A percentile compares a stretch with the other conserved stretches of the same genome.
Evolutionary conservation across 2,329 filamentous ascomycete species (phyloP).

Genomic region (Fusarium beomiforme): DNA sequence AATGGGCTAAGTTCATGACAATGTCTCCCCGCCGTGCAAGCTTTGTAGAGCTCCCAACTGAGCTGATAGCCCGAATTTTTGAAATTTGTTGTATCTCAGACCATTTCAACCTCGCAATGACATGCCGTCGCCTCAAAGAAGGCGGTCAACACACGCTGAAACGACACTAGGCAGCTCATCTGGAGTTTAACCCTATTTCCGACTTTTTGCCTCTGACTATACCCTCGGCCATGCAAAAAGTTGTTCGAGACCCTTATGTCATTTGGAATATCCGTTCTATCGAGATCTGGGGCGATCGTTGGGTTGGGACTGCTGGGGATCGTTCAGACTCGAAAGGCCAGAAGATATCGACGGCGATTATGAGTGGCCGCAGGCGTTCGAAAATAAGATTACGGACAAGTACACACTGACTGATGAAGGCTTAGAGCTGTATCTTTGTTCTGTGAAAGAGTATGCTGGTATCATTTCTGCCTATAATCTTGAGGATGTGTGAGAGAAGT

Average conservation of each 20-base stretch:
- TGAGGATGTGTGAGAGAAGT: not conserved
- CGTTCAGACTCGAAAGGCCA: not conserved
- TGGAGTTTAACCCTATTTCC: not conserved
- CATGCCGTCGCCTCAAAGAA: not conserved
- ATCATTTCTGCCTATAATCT: not conserved
- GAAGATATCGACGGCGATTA: not conserved
- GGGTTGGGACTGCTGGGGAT: not conserved
- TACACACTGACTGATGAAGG: not conserved
- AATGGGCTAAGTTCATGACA: accelerated
- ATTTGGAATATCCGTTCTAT: not conserved
- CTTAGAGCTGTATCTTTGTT: not conserved
- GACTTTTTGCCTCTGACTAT: not conserved
- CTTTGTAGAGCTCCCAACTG: not conserved
- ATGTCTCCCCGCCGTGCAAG: accelerated
- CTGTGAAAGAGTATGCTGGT: not conserved
- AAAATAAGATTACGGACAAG: not conserved
- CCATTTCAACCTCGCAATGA: not conserved
- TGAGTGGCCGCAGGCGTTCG: not conserved
- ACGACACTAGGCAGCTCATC: not conserved
- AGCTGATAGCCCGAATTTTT: not conserved
- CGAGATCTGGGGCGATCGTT: not conserved
- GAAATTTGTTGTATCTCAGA: not conserved
- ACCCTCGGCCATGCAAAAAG: not conserved
- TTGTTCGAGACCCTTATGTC: not conserved
- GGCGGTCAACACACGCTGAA: not conserved